Evolutionary conservation across 2,329 filamentous ascomycete species (phyloP).

Genomic region (Fusarium pseudonygamai): DNA sequence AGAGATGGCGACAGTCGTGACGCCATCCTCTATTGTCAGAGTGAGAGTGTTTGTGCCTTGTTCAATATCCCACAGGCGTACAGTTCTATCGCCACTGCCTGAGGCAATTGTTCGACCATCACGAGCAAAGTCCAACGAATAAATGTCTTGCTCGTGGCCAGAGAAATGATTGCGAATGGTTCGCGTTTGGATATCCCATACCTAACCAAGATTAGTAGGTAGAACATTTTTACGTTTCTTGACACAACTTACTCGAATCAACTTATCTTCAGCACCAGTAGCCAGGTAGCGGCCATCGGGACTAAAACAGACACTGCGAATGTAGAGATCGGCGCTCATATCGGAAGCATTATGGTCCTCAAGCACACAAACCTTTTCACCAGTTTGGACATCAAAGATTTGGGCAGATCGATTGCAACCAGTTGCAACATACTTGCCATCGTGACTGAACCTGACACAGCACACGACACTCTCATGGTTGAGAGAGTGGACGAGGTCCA

Average conservation of each 20-base stretch:
- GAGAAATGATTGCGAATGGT: slow-evolving; percentile 91
- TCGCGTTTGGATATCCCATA: slow-evolving; percentile 90
- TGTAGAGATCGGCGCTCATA: slow-evolving; percentile 92
- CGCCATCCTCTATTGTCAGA: slow-evolving; percentile 93
- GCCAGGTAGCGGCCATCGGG: slow-evolving; percentile 94
- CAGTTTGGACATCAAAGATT: slow-evolving; percentile 92
- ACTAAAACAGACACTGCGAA: slow-evolving; percentile 98
- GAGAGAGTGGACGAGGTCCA: slow-evolving; percentile 92
- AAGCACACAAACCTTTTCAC: slow-evolving; percentile 87
- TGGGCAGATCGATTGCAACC: slow-evolving; percentile 99
- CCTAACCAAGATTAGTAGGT: slow-evolving; percentile 60
- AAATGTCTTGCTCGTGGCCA: slow-evolving; percentile 99
- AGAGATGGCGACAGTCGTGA: slow-evolving; percentile 97
- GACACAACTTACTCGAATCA: slow-evolving; percentile 79
- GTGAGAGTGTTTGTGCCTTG: slow-evolving; percentile 83
- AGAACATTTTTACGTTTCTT: not conserved
- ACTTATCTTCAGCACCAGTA: slow-evolving; percentile 96
- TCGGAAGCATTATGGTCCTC: slow-evolving; percentile 85
- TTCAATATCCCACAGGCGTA: slow-evolving; percentile 96
- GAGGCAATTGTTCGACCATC: slow-evolving; percentile 96
- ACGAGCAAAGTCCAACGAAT: slow-evolving; percentile 92
- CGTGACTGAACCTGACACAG: slow-evolving; percentile 95
- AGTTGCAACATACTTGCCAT: slow-evolving; percentile 95
- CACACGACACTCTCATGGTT: slow-evolving; percentile 96
- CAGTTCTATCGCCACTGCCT: slow-evolving; percentile 92